Percentiles rank a stretch among this genome's conserved stretches.
Conservation (phyloP, 2,329 filamentous ascomycete genomes). For the Stachybotrys chartarum region DNA sequence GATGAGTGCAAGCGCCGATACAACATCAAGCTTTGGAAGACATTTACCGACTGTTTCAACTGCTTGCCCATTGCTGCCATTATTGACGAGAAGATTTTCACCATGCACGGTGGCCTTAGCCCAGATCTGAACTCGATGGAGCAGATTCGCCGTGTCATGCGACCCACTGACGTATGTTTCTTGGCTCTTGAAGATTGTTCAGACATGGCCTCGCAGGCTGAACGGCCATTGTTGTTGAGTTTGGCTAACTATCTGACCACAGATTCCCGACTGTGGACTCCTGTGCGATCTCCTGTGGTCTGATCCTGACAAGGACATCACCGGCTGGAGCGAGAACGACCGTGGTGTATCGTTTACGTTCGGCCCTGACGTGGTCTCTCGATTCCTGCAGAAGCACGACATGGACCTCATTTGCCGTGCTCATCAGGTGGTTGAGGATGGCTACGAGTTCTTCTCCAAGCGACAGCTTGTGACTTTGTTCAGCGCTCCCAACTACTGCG, state of each 20-base stretch:
- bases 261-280: conserved; percentile 97
- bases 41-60: conserved; percentile 99
- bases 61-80: conserved; percentile 96
- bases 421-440: conserved; percentile 97
- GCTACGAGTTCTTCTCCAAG: conserved; percentile 99
- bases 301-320: conserved; percentile 98
- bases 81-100: conserved; percentile 99
- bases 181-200: conserved; percentile 2
- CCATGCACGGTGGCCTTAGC: conserved; percentile 96
- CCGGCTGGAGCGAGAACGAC: conserved; percentile 98
- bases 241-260: conserved; percentile 12
- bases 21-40: conserved; percentile 99
- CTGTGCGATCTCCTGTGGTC: conserved; percentile 98
- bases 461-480: conserved; percentile 95
- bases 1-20: conserved; percentile 99
- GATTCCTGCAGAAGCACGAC: conserved; percentile 97
- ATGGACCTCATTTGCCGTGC: conserved; percentile 99
- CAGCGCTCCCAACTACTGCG: conserved; percentile 97
- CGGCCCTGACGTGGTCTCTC: conserved; percentile 91
- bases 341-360: conserved; percentile 98
- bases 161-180: conserved; percentile 87
- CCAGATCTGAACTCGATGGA: conserved; percentile 99
- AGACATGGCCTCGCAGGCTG: not conserved
- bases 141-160: conserved; percentile 98
- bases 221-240: conserved; percentile 15